Evolutionary conservation across 2,329 filamentous ascomycete species (phyloP), one percentile per base, ranked within the genome.

Genomic region (Xylariaceae sp.): DNA sequence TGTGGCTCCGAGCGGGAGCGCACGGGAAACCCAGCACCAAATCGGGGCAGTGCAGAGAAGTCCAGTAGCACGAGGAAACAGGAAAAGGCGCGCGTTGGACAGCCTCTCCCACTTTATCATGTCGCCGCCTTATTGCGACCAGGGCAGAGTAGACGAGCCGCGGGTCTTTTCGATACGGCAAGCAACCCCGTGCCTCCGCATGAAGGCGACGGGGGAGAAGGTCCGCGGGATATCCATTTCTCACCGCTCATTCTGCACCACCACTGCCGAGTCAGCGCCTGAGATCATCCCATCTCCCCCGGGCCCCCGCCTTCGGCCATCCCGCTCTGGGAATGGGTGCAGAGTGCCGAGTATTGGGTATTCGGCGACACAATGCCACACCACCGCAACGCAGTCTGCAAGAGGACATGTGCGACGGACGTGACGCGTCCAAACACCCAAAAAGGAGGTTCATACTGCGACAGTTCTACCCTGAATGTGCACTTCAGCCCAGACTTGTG

Each of bases 181-280:
- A 7, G 21, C 41, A 26, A 16, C 13, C 15, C 21, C 21, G 41
- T n/a, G 10, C 21, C 36, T n/a, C 6, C 36, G n/a, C 5, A 37
- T 37, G 36, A 37, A 21, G 21, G 40, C 21, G 41, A 22, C 40
- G 41, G 15, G 6, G 3, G 21, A 29, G 5, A 10, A 15, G 29
- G n/a, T n/a, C 39, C 9, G 39, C 16, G 16, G 22, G 34, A 42
- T 18, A 15, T 7, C 39, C 8, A 32, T 21, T 32, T 49, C 53
- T 53, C 55, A 57, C 55, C 55, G 55, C 55, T 57, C 32, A 47
- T 55, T 48, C 43, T 55, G 55, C 55, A 22, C 46, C 12, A 55
- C 55, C 41, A 47, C 32, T 16, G 36, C 40, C n/a, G 22, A 34
- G 29, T 44, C 18, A 39, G 29, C 19, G 40, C 22, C 32, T 34